phyloP scores from a whole-genome alignment of 352 stramenopile species.

The Phytopythium delawarense region DNA sequence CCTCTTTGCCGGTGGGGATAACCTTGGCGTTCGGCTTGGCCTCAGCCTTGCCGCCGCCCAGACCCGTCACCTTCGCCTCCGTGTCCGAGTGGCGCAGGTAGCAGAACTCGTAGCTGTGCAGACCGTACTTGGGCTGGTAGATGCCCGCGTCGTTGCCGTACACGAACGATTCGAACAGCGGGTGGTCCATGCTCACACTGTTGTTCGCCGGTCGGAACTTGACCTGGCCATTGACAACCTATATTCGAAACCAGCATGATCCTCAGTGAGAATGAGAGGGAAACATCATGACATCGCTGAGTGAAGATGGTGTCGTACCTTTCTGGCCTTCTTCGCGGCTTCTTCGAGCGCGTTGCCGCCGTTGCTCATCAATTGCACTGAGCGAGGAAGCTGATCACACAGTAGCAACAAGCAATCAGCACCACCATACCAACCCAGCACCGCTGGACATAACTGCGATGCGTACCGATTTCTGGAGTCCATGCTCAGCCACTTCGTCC shows the following conservation, averaged over 20 bases:
- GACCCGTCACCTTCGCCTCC: slow-evolving; percentile 22
- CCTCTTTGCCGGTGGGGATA: neutral
- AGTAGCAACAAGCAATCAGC: neutral
- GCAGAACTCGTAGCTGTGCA: slow-evolving; percentile 56
- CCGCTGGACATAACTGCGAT: neutral
- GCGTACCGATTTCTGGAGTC: slow-evolving; percentile 24
- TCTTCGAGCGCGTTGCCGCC: slow-evolving; percentile 28
- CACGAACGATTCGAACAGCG: slow-evolving; percentile 30
- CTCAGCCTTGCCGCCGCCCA: slow-evolving; percentile 15
- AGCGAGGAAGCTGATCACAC: neutral
- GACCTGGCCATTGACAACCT: slow-evolving; percentile 43
- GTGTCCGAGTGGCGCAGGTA: slow-evolving; percentile 41
- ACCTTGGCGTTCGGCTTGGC: slow-evolving; percentile 18
- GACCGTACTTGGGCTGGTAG: slow-evolving; percentile 58
- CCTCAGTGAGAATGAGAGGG: neutral
- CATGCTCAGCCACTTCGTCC: slow-evolving; percentile 32
- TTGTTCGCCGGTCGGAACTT: slow-evolving; percentile 53
- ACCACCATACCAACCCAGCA: neutral
- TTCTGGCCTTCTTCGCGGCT: slow-evolving; percentile 33
- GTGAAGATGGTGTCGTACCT: slow-evolving; percentile 13
- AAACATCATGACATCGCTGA: neutral
- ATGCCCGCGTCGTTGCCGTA: slow-evolving; percentile 56
- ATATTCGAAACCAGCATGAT: neutral
- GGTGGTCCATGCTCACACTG: slow-evolving; percentile 15
- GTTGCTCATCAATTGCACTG: slow-evolving; percentile 12